Evolutionary conservation across 2,329 filamentous ascomycete genomes (phyloP).

Genomic region (Pleurostoma richardsiae): DNA sequence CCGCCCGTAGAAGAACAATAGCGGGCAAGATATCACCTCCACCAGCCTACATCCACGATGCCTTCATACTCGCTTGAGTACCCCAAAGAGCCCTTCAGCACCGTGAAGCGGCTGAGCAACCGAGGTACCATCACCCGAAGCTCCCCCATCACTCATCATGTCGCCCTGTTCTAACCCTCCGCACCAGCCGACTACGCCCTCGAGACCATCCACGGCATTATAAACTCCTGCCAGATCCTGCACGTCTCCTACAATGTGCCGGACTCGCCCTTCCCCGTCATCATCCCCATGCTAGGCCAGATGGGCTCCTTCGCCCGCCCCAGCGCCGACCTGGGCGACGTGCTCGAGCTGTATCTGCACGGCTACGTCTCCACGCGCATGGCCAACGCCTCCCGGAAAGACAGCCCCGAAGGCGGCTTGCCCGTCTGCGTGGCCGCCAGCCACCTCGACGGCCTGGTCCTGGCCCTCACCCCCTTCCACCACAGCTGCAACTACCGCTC

Average conservation of each 20-base stretch:
- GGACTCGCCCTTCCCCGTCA: constrained; percentile 65
- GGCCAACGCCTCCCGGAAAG: constrained; percentile 55
- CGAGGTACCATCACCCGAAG: constrained; percentile 40
- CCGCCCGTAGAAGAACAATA: too few relatives aligned
- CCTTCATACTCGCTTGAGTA: constrained; percentile 47
- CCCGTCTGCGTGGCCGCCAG: constrained; percentile 70
- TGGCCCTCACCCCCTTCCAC: constrained; percentile 72
- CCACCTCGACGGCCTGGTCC: constrained; percentile 73
- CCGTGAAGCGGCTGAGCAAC: constrained; percentile 61
- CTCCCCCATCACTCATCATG: too few relatives aligned
- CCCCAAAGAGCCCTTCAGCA: constrained; percentile 58
- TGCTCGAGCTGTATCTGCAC: constrained; percentile 74
- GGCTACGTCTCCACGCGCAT: constrained; percentile 78
- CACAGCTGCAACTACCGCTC: constrained; percentile 88
- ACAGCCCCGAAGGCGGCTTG: constrained; percentile 37
- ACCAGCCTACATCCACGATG: constrained; percentile 25
- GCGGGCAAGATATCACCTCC: too few relatives aligned
- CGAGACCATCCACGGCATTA: constrained; percentile 66
- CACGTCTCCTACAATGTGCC: constrained; percentile 72
- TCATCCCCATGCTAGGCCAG: constrained; percentile 81
- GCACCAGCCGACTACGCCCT: constrained; percentile 63
- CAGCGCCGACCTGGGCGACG: constrained; percentile 55
- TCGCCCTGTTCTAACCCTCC: neutral
- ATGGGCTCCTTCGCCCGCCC: constrained; percentile 68
- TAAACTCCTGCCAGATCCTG: constrained; percentile 69